These are phyloP conservation scores for Botryotinia calthae DNA, from an alignment of 2,329 filamentous ascomycete species.

Conservation along the genomic window DNA sequence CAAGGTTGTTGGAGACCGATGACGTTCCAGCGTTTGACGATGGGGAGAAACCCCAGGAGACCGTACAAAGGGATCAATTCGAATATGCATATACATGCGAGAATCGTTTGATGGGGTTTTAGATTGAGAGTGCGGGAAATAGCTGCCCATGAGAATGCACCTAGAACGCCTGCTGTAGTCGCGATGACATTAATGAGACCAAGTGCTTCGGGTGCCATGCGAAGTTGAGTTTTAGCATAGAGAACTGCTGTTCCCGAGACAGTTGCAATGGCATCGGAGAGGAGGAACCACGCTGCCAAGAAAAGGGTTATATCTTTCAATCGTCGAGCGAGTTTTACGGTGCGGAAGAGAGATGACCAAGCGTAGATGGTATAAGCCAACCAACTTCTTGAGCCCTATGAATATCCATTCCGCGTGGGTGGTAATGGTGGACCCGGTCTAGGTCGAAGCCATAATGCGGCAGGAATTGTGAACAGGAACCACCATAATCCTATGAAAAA, in stretches of 20 bases:
- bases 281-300: slow-evolving; percentile 85
- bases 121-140: slow-evolving; percentile 69
- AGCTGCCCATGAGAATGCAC: slow-evolving; percentile 85
- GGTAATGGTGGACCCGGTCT: slow-evolving; percentile 82
- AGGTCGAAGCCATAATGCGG: slow-evolving; percentile 81
- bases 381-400: slow-evolving; percentile 45
- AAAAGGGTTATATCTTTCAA: slow-evolving; percentile 74
- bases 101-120: slow-evolving; percentile 78
- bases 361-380: slow-evolving; percentile 74
- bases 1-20: slow-evolving; percentile 84
- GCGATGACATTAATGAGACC: slow-evolving; percentile 92
- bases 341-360: slow-evolving; percentile 81
- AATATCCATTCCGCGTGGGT: slow-evolving; percentile 26
- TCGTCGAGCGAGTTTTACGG: slow-evolving; percentile 68
- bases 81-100: slow-evolving; percentile 83
- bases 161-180: slow-evolving; percentile 77
- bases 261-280: slow-evolving; percentile 90
- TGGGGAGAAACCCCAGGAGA: slow-evolving; percentile 80
- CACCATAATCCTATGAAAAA: slow-evolving; percentile 90
- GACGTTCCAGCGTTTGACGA: slow-evolving; percentile 69
- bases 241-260: slow-evolving; percentile 92
- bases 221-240: slow-evolving; percentile 88
- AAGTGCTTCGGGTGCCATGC: slow-evolving; percentile 84
- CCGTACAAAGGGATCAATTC: slow-evolving; percentile 92
- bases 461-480: slow-evolving; percentile 85